phyloP scores from a whole-genome alignment of 495 filamentous ascomycete genomes.

The Clavariopsis aquatica region DNA sequence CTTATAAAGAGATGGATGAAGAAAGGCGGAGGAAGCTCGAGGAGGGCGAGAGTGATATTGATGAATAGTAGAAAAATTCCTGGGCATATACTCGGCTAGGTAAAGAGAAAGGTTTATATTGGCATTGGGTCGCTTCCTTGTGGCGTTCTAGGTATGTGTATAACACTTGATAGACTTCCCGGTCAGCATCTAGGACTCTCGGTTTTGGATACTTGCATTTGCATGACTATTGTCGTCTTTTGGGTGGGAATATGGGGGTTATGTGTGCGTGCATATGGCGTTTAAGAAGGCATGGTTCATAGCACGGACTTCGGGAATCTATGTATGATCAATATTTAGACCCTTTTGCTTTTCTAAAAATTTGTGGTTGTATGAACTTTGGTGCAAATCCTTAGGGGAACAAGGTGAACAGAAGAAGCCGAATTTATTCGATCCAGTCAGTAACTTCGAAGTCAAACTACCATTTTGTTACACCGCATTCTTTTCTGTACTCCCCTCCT shows the following conservation, averaged over 20 bases:
- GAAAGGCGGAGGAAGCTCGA: conserved; percentile 63
- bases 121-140: not conserved
- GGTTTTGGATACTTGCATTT: not conserved
- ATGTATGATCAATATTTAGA: no score
- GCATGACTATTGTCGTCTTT: not conserved
- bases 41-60: conserved; percentile 36
- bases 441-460: no score
- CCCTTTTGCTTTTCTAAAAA: no score
- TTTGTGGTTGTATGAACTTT: no score
- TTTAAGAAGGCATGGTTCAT: not conserved
- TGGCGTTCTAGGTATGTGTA: not conserved
- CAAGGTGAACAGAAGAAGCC: no score
- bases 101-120: not conserved
- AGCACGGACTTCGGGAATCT: no score
- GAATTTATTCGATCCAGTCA: no score
- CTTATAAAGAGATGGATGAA: conserved; percentile 87
- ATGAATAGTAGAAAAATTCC: not conserved
- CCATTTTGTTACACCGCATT: no score
- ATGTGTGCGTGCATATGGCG: not conserved
- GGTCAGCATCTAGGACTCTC: not conserved
- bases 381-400: no score
- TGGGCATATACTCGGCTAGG: not conserved
- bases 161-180: not conserved
- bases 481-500: no score
- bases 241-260: not conserved